These are phyloP conservation scores for Colletotrichum navitas DNA, from an alignment of 2,329 filamentous ascomycete genomes.

Conservation along the genomic window DNA sequence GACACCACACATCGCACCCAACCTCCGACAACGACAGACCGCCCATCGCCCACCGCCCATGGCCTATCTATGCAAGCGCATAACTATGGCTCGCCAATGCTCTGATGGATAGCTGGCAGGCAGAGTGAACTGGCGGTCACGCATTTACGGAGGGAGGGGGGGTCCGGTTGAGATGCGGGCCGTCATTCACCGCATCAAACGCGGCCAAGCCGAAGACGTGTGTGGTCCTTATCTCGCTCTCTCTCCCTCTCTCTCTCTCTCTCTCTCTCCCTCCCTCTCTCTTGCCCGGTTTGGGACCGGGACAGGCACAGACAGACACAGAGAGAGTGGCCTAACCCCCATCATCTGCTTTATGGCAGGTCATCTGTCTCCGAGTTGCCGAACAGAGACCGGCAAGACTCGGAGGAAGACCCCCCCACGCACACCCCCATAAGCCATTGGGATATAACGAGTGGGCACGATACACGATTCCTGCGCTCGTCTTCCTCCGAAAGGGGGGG, in stretches of 20 bases:
- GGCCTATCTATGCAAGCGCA: background rate
- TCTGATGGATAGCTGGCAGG: background rate
- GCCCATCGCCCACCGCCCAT: background rate
- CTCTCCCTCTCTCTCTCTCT: too few species aligned
- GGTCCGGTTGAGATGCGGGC: conserved; percentile 9
- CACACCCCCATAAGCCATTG: too few species aligned
- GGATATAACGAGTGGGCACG: background rate
- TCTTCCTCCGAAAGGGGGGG: background rate
- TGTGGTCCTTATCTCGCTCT: conserved; percentile 5
- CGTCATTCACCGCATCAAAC: conserved; percentile 32
- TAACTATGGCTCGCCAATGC: background rate
- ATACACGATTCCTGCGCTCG: background rate
- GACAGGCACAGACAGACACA: too few species aligned
- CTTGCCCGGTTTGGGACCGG: too few species aligned
- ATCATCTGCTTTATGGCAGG: too few species aligned
- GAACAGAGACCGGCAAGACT: too few species aligned
- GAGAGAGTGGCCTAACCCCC: too few species aligned
- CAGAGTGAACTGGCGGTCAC: conserved; percentile 24
- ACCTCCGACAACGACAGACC: background rate
- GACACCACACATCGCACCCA: background rate
- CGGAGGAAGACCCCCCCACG: too few species aligned
- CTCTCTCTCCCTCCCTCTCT: too few species aligned
- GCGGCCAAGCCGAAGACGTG: conserved; percentile 37
- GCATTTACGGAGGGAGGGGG: background rate
- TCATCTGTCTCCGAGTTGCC: too few species aligned